Percentiles rank a stretch among this genome's conserved stretches.
Evolutionary conservation across 1,284 basidiomycete genomes (phyloP).

Genomic region (Ustanciosporium gigantosporum): DNA sequence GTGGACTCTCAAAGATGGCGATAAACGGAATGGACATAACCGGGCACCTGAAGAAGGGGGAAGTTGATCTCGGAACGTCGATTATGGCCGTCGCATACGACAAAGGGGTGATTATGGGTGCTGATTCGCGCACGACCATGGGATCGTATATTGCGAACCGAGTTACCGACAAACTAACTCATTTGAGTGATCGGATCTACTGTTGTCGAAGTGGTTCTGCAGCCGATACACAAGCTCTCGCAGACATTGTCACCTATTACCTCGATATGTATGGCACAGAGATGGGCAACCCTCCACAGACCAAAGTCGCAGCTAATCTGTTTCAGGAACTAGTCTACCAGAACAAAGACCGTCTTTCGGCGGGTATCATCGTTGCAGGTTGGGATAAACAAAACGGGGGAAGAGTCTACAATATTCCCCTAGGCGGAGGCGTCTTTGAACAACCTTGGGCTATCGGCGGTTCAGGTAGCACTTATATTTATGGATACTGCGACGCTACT

Average conservation of each 20-base stretch:
- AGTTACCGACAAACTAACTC: constrained; percentile 97
- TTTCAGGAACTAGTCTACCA: constrained; percentile 91
- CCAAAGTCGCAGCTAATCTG: constrained; percentile 77
- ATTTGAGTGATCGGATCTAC: constrained; percentile 96
- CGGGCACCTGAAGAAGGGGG: constrained; percentile 55
- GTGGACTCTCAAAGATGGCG: too few relatives aligned
- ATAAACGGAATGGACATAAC: constrained; percentile 44
- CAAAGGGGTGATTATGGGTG: constrained; percentile 91
- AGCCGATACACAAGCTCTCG: constrained; percentile 93
- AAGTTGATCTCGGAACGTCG: constrained; percentile 70
- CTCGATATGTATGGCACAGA: constrained; percentile 83
- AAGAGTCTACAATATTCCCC: constrained; percentile 81
- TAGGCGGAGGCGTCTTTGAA: constrained; percentile 56
- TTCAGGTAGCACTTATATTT: constrained; percentile 96
- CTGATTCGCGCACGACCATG: constrained; percentile 94
- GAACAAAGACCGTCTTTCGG: constrained; percentile 81
- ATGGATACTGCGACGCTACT: constrained; percentile 99
- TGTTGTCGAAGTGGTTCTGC: constrained; percentile 98
- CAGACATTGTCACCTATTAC: constrained; percentile 86
- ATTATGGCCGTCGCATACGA: constrained; percentile 99
- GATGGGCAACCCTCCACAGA: constrained; percentile 73
- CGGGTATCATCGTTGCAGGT: constrained; percentile 96
- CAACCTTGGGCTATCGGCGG: constrained; percentile 58
- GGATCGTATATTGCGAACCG: constrained; percentile 97
- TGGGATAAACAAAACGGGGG: constrained; percentile 95